These are phyloP conservation scores for Tricholoma matsutake DNA, from an alignment of 768 basidiomycete genomes.

Conservation along the genomic window DNA sequence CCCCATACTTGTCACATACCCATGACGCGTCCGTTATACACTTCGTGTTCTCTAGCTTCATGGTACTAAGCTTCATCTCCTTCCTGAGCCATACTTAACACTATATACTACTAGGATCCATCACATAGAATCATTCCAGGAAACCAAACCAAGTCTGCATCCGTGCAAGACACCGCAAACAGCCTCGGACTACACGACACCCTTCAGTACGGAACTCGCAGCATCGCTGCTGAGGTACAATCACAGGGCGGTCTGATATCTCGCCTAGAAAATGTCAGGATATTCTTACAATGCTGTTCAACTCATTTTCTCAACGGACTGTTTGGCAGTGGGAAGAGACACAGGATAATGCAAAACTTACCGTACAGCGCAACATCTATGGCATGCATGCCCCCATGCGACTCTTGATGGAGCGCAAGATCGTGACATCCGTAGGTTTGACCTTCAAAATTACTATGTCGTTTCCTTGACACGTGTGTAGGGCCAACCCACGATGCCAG, in stretches of 20 bases:
- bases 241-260: slow-evolving; percentile 58
- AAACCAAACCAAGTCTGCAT: slow-evolving; percentile 51
- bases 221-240: slow-evolving; percentile 71
- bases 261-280: slow-evolving; percentile 73
- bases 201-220: slow-evolving; percentile 80
- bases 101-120: slow-evolving; percentile 31
- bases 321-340: slow-evolving; percentile 84
- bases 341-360: slow-evolving; percentile 84
- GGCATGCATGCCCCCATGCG: slow-evolving; percentile 90
- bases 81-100: neutral
- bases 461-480: slow-evolving; percentile 1
- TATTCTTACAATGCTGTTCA: neutral
- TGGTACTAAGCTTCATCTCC: slow-evolving; percentile 19
- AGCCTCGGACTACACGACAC: slow-evolving; percentile 85
- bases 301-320: neutral
- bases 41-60: slow-evolving; percentile 16
- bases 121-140: slow-evolving; percentile 67
- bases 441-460: neutral
- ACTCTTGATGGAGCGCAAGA: slow-evolving; percentile 89
- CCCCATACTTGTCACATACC: slow-evolving; percentile 9
- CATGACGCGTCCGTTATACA: slow-evolving; percentile 21
- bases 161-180: slow-evolving; percentile 66
- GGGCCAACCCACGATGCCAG: slow-evolving; percentile 68
- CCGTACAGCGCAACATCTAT: slow-evolving; percentile 76
- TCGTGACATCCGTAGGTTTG: slow-evolving; percentile 66